Base-by-base conservation (phyloP, 2,329 filamentous ascomycete genomes). In the Aspergillus fumigatus region DNA sequence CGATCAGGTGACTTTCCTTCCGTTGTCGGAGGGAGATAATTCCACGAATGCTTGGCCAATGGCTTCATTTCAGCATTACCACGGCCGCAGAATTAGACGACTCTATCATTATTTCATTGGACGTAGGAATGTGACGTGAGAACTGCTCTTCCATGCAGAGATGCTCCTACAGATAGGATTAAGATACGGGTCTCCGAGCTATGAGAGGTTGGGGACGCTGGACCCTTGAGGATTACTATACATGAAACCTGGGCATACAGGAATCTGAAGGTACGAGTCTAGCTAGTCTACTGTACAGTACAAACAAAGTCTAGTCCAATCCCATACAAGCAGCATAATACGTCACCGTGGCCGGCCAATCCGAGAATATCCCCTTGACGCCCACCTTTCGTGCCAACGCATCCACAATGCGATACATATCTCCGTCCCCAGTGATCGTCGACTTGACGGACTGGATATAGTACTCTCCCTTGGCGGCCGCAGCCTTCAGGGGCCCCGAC, bases 361-460 rank as follows among this genome's bases (percentile, higher is more conserved):
- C 61, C 17, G 61, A 63, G 50, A 62, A 63, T 17, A 63, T 62
- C 2, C 50, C 59, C 32, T 51, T 57, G 23, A 63, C 61, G 8
- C 59, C 59, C 9, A 62, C 61, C 58, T 63, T 63, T 23, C 49
- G 59, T 17, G 60, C 58, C 50, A 63, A 23, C n/a, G 56, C 61
- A 51, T 63, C 61, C 4, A 63, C 57, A 26, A 63, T 63, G 32
- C 59, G 59, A 50, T 63, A 63, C 58, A 63, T 60, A 17, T 63
- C 61, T 29, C 61, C 61, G 17, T 63, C 61, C n/a, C 56, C 56
- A 11, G 25, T 57, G 43, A 63, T 43, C 1, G 54, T 52, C 4
- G 51, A 45, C 0, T 60, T 53, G 25, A 63, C 52, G 1, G 61
- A 58, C 35, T 56, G 47, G n/a, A 63, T 25, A 19, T 57, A 63